Base-by-base conservation (phyloP, 2,329 filamentous ascomycete genomes). In the Periglandula ipomoeae region DNA sequence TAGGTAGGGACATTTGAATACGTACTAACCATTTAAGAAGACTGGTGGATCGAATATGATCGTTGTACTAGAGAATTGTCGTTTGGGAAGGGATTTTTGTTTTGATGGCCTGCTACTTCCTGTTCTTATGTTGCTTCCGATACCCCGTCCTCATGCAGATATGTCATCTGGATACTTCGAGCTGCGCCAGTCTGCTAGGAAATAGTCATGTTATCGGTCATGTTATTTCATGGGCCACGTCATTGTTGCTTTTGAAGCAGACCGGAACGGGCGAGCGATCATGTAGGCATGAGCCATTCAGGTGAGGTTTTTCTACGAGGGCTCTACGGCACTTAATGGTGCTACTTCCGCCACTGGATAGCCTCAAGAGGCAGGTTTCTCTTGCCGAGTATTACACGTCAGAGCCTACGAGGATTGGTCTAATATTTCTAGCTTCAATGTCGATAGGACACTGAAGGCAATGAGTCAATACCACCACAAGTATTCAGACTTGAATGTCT, bases 1-100 rank as follows among this genome's bases (percentile, higher is more conserved):
- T 24, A 42, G 39, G 46, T 47, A 47, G 38, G 46, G 20, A 41
- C 15, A 42, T 26, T 15, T 42, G 46, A 35, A 42, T 23, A 22
- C 20, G n/a, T 26, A n/a, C 46, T 47, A 42, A 47, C 38, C 27
- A 26, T 27, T 3, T 7, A 34, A 34, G 27, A 20, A 47, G 5
- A 3, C 10, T 42, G n/a, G 20, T 24, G 46, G 39, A 41, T 23
- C 20, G 22, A 20, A 11, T 9, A n/a, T n/a, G 34, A 22, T 32
- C 4, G n/a, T 30, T 23, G 3, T 23, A 15, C 10, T 23, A n/a
- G 43, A 15, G 15, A 7, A 39, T 8, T 47, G 15, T 40, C 32
- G 13, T 10, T n/a, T 22, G 27, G 38, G 15, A 37, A 13, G 22
- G 22, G 10, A n/a, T 24, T 17, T 2, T 20, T 41, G 35, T 46